phyloP scores from a whole-genome alignment of 179 eudicot species.

The Patellifolia procumbens region DNA sequence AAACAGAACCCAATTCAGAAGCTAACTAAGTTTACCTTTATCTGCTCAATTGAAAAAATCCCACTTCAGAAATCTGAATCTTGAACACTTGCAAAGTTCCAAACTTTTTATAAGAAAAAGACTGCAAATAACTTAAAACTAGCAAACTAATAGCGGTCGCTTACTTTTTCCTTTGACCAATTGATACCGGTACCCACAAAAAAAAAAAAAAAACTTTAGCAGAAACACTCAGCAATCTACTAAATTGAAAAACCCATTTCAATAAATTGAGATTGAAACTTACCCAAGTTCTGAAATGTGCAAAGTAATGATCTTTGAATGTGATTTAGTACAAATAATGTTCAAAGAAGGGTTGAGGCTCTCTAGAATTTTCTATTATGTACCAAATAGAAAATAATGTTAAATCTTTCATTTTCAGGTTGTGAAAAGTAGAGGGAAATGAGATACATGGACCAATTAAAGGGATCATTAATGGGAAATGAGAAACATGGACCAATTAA shows the following conservation, averaged over 20 bases:
- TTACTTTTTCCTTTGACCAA: too few relatives aligned
- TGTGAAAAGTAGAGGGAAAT: not conserved
- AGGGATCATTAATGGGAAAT: too few relatives aligned
- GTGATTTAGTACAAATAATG: not conserved
- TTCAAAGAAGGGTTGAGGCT: not conserved
- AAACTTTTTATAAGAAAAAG: not conserved
- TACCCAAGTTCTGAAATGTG: conserved; percentile 12
- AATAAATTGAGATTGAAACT: conserved; percentile 18
- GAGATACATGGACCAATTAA: too few relatives aligned
- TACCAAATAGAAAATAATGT: not conserved
- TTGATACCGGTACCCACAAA: too few relatives aligned
- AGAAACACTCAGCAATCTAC: not conserved
- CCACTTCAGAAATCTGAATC: conserved; percentile 20
- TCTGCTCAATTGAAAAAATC: conserved; percentile 16
- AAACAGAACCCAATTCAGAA: conserved; percentile 6
- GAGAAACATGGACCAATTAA: conserved; percentile 22
- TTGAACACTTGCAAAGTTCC: conserved; percentile 5
- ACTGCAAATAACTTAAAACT: not conserved
- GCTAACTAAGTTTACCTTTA: conserved; percentile 5
- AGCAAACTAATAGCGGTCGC: too few relatives aligned
- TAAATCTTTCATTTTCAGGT: conserved; percentile 1
- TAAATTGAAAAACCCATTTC: conserved; percentile 27
- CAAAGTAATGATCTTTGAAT: not conserved
- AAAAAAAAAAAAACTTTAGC: too few relatives aligned
- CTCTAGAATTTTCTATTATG: not conserved